A percentile compares a stretch with the other conserved stretches of the same genome.
Evolutionary conservation across 495 filamentous ascomycete species (phyloP).

Genomic region (Talaromyces ruber): DNA sequence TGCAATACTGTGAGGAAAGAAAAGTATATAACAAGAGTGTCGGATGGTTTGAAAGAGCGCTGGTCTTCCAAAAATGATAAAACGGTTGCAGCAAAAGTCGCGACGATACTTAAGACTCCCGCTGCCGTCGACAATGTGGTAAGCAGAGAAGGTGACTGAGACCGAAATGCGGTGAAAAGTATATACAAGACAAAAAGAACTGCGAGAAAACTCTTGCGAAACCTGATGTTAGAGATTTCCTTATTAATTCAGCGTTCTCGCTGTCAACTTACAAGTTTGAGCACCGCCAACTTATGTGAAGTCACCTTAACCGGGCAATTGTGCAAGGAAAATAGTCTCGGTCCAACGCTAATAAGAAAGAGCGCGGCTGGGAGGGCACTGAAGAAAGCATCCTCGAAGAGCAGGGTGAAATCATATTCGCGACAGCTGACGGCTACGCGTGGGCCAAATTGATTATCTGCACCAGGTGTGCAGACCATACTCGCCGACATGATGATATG

Average conservation of each 20-base stretch:
- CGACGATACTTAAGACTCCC: constrained; percentile 33
- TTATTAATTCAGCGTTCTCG: constrained; percentile 29
- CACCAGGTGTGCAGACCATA: neutral
- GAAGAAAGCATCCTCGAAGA: constrained; percentile 45
- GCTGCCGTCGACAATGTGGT: constrained; percentile 38
- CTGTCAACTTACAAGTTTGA: constrained; percentile 34
- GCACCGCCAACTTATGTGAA: constrained; percentile 30
- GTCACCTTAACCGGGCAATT: constrained; percentile 31
- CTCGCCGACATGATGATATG: neutral
- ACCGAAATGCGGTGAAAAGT: neutral
- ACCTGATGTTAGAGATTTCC: constrained; percentile 20
- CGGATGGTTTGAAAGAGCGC: constrained; percentile 46
- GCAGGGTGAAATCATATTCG: constrained; percentile 52
- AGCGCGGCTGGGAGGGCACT: constrained; percentile 16
- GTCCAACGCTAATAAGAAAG: constrained; percentile 6
- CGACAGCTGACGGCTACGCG: constrained; percentile 16
- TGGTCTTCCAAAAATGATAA: constrained; percentile 51
- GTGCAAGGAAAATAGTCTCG: neutral
- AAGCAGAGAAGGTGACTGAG: neutral
- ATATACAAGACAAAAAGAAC: neutral
- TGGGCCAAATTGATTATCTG: constrained; percentile 1
- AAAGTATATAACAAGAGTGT: constrained; percentile 51
- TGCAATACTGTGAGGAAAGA: constrained; percentile 51
- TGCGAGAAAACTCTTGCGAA: neutral
- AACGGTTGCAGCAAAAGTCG: constrained; percentile 25